Evolutionary conservation across 2,329 filamentous ascomycete genomes (phyloP), one percentile per base, ranked within the genome.

Genomic region (Botryotinia globosa): DNA sequence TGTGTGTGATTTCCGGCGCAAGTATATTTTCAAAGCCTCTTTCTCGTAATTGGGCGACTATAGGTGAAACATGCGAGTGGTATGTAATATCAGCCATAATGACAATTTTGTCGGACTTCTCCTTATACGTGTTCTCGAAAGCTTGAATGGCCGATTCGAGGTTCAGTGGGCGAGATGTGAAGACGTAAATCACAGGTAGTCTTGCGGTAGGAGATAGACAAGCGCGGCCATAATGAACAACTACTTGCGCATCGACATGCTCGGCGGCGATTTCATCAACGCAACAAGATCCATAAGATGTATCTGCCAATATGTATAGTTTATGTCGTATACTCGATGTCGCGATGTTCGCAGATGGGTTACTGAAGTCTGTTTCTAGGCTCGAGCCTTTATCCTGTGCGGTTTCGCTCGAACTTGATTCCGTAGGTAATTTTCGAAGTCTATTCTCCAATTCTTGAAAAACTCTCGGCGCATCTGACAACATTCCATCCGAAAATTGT

Each of bases 201-300:
- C 94, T 86, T 18, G 92, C 92, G 0, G 95, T 97, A 0, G 95
- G 95, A 12, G 94, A 98, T 37, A 99, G 85, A 80, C 96, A 99
- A 0, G 95, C 92, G 69, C 96, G 87, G 4, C 96, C 96, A 78
- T 98, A 99, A 81, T 99, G 96, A 22, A 99, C 91, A 1, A 98
- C 92, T 0, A 94, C 93, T 74, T 98, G 92, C 10, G 96, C 94
- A 78, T 94, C 88, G 25, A 94, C 92, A 81, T 99, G 96, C 81
- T 99, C 94, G 3, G 96, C 96, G 0, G 96, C 96, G 58, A 98
- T 91, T 83, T 99, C 96, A 79, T 99, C 96, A 29, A 98, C 94
- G 79, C 96, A 99, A 83, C 96, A 99, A 0, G 95, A 91, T 74
- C 96, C 97, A 82, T 98, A 99, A 2, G 95, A 98, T 3, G 96